Conservation (phyloP, 2,329 filamentous ascomycete species). For the Arthroderma uncinatum region DNA sequence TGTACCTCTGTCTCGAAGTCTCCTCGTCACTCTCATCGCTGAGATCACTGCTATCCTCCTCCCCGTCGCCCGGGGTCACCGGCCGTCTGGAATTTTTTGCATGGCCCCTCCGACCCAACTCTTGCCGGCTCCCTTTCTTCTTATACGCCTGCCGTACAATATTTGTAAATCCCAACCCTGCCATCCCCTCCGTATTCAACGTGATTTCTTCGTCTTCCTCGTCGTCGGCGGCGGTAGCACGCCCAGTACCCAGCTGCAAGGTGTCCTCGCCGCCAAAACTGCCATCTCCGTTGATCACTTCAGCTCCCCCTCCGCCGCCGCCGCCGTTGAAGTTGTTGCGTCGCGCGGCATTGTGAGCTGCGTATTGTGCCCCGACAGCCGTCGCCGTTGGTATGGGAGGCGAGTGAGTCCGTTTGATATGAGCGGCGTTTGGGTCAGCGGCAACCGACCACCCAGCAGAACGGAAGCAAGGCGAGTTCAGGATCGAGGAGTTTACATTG, state of each 20-base stretch:
- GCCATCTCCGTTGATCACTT: conserved; percentile 21
- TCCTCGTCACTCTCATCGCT: conserved; percentile 58
- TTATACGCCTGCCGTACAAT: not conserved
- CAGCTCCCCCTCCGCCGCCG: conserved; percentile 7
- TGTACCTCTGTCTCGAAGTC: conserved; percentile 32
- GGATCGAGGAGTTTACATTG: conserved; percentile 50
- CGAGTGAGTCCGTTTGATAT: conserved; percentile 54
- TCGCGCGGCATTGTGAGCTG: conserved; percentile 47
- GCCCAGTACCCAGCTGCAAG: conserved; percentile 12
- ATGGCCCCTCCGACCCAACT: conserved; percentile 17
- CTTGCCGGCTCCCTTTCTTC: conserved; percentile 11
- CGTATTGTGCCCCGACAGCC: conserved; percentile 38
- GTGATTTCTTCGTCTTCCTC: conserved; percentile 51
- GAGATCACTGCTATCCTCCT: conserved; percentile 55
- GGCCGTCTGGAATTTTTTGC: conserved; percentile 16
- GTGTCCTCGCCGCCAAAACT: conserved; percentile 18
- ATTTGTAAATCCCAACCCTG: not conserved
- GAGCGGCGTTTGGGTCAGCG: conserved; percentile 36
- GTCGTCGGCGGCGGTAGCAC: conserved; percentile 29
- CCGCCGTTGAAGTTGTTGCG: conserved; percentile 17
- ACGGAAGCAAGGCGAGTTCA: conserved; percentile 55
- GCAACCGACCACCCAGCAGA: conserved; percentile 49
- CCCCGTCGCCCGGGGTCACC: conserved; percentile 37
- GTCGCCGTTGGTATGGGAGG: conserved; percentile 51
- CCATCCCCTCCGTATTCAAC: not conserved